Evolutionary conservation across 169 alveolate species (phyloP).

Genomic region (Plasmodium falciparum): DNA sequence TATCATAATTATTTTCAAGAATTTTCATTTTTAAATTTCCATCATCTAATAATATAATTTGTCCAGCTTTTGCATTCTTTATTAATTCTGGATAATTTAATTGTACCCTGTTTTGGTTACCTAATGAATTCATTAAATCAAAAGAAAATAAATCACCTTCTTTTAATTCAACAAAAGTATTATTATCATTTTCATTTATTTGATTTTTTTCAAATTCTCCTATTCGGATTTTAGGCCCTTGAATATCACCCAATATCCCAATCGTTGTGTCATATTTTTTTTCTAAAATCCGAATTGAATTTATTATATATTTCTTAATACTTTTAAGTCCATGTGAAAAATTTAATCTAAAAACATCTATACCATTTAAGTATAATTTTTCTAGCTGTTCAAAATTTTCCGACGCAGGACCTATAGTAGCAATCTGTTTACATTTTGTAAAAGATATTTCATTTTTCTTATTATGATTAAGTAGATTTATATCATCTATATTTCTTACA

Average conservation of each 20-base stretch:
- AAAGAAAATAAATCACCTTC: constrained; percentile 85
- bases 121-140: constrained; percentile 80
- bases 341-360: constrained; percentile 86
- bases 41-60: constrained; percentile 85
- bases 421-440: constrained; percentile 84
- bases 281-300: constrained; percentile 82
- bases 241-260: constrained; percentile 86
- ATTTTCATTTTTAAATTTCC: constrained; percentile 84
- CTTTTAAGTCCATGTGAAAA: constrained; percentile 86
- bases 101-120: constrained; percentile 79
- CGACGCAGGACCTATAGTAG: constrained; percentile 89
- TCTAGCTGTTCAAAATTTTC: constrained; percentile 77
- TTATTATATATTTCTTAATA: constrained; percentile 75
- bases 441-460: constrained; percentile 35
- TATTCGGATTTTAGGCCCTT: constrained; percentile 89
- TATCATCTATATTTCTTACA: constrained; percentile 19
- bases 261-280: constrained; percentile 75
- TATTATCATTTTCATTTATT: constrained; percentile 75
- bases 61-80: constrained; percentile 79
- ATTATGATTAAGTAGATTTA: neutral
- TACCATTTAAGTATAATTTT: constrained; percentile 84
- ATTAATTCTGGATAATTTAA: constrained; percentile 83
- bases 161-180: constrained; percentile 83
- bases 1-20: constrained; percentile 45
- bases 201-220: constrained; percentile 86